Evolutionary conservation across 2,329 filamentous ascomycete genomes (phyloP), one percentile per base, ranked within the genome.

Genomic region (Elsinoe arachidis): DNA sequence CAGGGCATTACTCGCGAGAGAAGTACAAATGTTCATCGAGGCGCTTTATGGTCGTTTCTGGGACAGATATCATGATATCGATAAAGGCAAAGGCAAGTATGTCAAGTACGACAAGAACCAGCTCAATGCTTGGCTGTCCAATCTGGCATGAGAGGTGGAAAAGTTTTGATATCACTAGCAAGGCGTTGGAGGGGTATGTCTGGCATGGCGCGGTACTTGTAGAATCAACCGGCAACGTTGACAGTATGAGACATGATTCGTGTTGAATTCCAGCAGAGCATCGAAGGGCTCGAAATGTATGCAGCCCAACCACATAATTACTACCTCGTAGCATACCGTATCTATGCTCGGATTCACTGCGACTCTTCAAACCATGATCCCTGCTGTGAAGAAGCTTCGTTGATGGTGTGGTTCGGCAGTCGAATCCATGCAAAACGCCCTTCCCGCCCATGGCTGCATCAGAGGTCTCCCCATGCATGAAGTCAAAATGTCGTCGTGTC

Each of bases 11-110:
- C 81, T 97, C 66, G 85, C 84, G 14, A 84, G 86, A 65, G 91
- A 96, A 67, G 86, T 97, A 62, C 89, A 93, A 70, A 85, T 86
- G 65, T 89, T 96, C 74, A 85, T 99, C 57, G 92, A 97, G 74
- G 91, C 92, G 56, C 79, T 99, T 12, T 99, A 99, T 74, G 87
- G 87, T 61, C 82, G 93, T 46, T 99, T 99, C 74, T 97, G 90
- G 84, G 93, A 97, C 73, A 82, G 92, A 26, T 99, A 99, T 70
- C 91, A 96, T 70, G 93, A 97, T 73, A 85, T 97, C 62, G 92
- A 97, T 74, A 96, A 96, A 76, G 93, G 93, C 59, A 95, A 91
- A 74, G 92, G 92, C 64, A 99, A 99, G 73, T 95, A 97, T 72
- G 90, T 95, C 70, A 96, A 95, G 76, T 97, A 96, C 70, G 91